Evolutionary conservation across 495 filamentous ascomycete species (phyloP).

Genomic region (Staphylotrichum tortipilum): DNA sequence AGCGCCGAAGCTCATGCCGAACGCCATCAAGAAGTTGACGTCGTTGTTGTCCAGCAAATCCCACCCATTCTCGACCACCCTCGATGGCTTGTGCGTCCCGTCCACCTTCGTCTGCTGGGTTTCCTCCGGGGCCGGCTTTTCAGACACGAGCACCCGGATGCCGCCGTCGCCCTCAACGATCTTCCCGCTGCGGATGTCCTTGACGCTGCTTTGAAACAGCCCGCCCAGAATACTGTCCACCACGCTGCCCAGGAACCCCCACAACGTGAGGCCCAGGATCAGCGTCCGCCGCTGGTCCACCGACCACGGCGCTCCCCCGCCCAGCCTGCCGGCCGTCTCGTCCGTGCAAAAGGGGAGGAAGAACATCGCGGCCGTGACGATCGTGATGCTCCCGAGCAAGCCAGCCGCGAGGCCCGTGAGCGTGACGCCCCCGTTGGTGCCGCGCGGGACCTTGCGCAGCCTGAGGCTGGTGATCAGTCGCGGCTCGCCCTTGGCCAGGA

Average conservation of each 20-base stretch:
- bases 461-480: conserved; percentile 79
- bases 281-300: conserved; percentile 44
- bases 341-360: conserved; percentile 61
- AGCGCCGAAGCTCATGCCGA: conserved; percentile 65
- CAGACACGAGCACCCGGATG: conserved; percentile 53
- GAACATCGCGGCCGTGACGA: conserved; percentile 55
- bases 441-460: conserved; percentile 67
- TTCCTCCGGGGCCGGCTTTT: conserved; percentile 30
- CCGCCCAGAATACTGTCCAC: conserved; percentile 84
- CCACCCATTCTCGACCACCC: conserved; percentile 61
- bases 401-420: conserved; percentile 63
- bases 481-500: conserved; percentile 66
- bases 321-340: conserved; percentile 22
- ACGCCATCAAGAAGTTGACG: conserved; percentile 86
- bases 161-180: conserved; percentile 85
- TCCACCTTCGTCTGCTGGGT: too few relatives aligned
- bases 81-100: too few relatives aligned
- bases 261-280: conserved; percentile 53
- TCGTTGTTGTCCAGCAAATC: conserved; percentile 88
- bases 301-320: conserved; percentile 36
- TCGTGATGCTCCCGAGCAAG: conserved; percentile 60
- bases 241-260: conserved; percentile 69
- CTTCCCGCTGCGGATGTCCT: conserved; percentile 74
- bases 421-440: conserved; percentile 91
- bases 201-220: conserved; percentile 75